phyloP scores from a whole-genome alignment of 1,284 basidiomycete species.

The Hemileia vastatrix region DNA sequence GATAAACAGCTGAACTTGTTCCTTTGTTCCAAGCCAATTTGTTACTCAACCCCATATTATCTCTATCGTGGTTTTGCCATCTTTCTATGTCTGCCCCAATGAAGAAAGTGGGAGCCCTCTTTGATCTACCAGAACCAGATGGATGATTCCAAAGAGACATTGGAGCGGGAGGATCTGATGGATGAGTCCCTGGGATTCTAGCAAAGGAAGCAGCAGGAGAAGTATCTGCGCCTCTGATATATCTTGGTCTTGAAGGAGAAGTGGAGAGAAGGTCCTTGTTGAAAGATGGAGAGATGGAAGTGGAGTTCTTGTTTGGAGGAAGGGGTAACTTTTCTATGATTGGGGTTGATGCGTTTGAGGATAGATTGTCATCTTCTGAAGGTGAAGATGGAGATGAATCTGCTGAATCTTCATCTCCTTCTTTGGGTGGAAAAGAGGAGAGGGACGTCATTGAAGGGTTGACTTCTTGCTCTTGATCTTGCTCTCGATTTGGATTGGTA shows the following conservation, averaged over 20 bases:
- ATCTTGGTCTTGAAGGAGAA: background rate
- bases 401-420: background rate
- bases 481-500: background rate
- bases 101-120: too few relatives aligned
- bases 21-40: constrained; percentile 24
- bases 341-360: background rate
- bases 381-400: background rate
- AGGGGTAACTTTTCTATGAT: background rate
- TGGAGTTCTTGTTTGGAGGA: background rate
- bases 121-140: too few relatives aligned
- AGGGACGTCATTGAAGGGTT: background rate
- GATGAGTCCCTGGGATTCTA: too few relatives aligned
- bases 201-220: background rate
- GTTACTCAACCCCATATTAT: constrained; percentile 25
- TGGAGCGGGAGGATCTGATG: too few relatives aligned
- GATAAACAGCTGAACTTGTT: background rate
- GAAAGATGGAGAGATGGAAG: background rate
- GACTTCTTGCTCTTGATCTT: background rate
- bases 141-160: too few relatives aligned
- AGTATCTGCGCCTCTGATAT: background rate
- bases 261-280: background rate
- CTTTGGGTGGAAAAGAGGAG: background rate
- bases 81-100: too few relatives aligned
- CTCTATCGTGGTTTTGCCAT: constrained; percentile 35
- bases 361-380: background rate